These are phyloP conservation scores for Podospora anserina DNA, from an alignment of 495 filamentous ascomycete genomes.

Conservation along the genomic window DNA sequence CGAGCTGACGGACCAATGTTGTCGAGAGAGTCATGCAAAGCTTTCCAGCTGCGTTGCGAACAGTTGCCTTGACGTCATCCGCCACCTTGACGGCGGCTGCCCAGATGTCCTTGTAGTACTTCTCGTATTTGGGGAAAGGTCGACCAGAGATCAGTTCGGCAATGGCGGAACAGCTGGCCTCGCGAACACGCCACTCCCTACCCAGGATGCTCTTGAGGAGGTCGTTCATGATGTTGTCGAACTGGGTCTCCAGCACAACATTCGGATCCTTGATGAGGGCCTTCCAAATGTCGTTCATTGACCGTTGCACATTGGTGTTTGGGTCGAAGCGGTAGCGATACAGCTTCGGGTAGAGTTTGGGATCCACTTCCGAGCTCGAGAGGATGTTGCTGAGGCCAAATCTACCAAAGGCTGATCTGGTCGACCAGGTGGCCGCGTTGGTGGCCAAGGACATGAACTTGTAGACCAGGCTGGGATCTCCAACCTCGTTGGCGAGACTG, in stretches of 20 bases:
- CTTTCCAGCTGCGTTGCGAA: constrained; percentile 72
- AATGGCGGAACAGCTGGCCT: constrained; percentile 89
- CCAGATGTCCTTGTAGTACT: constrained; percentile 83
- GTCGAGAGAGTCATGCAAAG: constrained; percentile 79
- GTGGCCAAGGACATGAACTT: constrained; percentile 95
- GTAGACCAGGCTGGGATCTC: constrained; percentile 90
- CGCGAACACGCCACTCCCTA: constrained; percentile 86
- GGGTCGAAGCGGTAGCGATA: constrained; percentile 95
- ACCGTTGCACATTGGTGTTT: constrained; percentile 82
- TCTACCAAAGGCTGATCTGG: constrained; percentile 86
- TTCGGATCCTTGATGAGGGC: constrained; percentile 81
- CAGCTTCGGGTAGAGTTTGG: constrained; percentile 90
- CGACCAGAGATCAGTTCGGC: constrained; percentile 77
- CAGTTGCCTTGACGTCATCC: constrained; percentile 92
- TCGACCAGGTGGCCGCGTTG: constrained; percentile 94
- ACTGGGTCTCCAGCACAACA: constrained; percentile 67
- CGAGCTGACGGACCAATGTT: constrained; percentile 78
- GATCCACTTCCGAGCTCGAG: constrained; percentile 82
- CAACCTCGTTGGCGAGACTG: constrained; percentile 86
- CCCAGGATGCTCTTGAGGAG: constrained; percentile 79
- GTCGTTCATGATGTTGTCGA: constrained; percentile 82
- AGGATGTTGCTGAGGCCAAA: constrained; percentile 91
- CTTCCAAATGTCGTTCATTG: constrained; percentile 98
- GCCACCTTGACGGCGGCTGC: constrained; percentile 74
- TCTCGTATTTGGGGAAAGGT: constrained; percentile 72